Percentiles rank a stretch among this genome's conserved stretches.
Evolutionary conservation across 208 protist genomes (phyloP).

Genomic region (Leptomonas seymouri): DNA sequence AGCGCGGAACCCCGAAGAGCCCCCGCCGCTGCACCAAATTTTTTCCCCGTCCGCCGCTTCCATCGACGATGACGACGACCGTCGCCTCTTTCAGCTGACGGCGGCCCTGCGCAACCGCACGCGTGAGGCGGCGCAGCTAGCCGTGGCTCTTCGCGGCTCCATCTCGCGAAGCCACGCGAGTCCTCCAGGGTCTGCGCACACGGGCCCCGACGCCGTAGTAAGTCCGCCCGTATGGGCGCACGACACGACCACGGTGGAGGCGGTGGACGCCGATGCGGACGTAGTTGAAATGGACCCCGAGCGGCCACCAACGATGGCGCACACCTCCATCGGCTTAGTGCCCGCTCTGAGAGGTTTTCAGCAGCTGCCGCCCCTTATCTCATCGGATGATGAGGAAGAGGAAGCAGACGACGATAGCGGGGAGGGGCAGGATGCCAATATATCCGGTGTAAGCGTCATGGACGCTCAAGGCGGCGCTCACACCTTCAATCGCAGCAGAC

Average conservation of each 20-base stretch:
- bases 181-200: background rate
- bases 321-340: slow-evolving; percentile 24
- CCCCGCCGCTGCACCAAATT: background rate
- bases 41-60: background rate
- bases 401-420: slow-evolving; percentile 5
- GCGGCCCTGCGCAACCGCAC: slow-evolving; percentile 15
- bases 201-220: background rate
- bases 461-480: background rate
- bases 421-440: background rate
- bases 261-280: background rate
- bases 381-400: slow-evolving; percentile 5
- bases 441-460: background rate
- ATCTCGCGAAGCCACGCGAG: background rate
- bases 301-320: slow-evolving; percentile 33
- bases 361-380: background rate
- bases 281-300: background rate
- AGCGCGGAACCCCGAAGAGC: background rate
- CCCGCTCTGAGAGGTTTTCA: slow-evolving; percentile 2
- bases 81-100: slow-evolving; percentile 9
- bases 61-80: background rate
- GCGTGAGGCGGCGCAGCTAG: slow-evolving; percentile 12
- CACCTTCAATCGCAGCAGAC: background rate
- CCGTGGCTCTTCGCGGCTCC: slow-evolving; percentile 7
- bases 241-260: background rate
- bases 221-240: too few relatives aligned